A percentile compares a stretch with the other conserved stretches of the same genome.
phyloP scores from a whole-genome alignment of 345 rosid genomes.

The Jatropha curcas region DNA sequence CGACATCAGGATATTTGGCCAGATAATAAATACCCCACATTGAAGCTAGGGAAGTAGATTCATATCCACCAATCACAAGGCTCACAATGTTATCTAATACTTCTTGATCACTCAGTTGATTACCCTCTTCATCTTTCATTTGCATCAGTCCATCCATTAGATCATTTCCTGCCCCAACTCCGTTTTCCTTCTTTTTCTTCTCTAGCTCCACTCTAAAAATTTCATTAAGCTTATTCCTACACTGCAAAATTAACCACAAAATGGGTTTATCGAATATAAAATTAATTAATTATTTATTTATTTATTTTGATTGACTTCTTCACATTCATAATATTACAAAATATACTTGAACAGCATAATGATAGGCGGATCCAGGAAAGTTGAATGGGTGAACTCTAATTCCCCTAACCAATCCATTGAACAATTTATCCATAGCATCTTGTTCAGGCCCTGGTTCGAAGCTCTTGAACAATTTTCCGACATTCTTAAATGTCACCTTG shows the following conservation, averaged over 20 bases:
- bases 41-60: constrained; percentile 29
- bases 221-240: constrained; percentile 26
- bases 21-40: constrained; percentile 48
- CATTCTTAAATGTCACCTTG: constrained; percentile 37
- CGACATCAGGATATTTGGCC: constrained; percentile 36
- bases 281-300: too few species aligned
- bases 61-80: constrained; percentile 37
- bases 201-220: constrained; percentile 28
- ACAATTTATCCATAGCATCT: constrained; percentile 18
- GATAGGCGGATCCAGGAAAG: constrained; percentile 41
- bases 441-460: constrained; percentile 39
- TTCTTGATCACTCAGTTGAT: constrained; percentile 38
- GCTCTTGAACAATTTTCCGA: constrained; percentile 38
- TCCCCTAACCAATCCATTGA: constrained; percentile 26
- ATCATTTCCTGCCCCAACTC: constrained; percentile 19
- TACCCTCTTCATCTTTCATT: constrained; percentile 38
- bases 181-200: constrained; percentile 28
- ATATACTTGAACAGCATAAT: constrained; percentile 34
- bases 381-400: constrained; percentile 36
- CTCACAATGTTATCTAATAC: constrained; percentile 39
- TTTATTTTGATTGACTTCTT: too few species aligned
- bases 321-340: too few species aligned
- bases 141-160: constrained; percentile 44
- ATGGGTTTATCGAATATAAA: too few species aligned
- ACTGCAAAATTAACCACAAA: too few species aligned